Conservation (phyloP, 2,329 filamentous ascomycete genomes). For the Mariannaea elegans region DNA sequence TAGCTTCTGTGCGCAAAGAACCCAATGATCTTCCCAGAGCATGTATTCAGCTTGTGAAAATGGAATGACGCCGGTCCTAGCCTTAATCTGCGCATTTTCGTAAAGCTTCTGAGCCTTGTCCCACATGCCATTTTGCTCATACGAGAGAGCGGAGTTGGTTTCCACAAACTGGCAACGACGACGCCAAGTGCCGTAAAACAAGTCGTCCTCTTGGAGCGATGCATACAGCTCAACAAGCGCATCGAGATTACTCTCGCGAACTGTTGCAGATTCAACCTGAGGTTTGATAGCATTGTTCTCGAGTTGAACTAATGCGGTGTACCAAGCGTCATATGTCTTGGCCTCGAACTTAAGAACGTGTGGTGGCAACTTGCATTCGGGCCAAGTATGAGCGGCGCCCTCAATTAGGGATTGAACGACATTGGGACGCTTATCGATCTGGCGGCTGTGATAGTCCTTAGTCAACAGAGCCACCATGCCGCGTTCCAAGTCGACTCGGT, state of each 20-base stretch:
- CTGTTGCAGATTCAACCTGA: constrained; percentile 81
- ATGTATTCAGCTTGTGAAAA: constrained; percentile 98
- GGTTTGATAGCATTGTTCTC: constrained; percentile 89
- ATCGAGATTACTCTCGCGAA: constrained; percentile 94
- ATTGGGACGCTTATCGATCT: constrained; percentile 94
- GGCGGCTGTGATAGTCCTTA: constrained; percentile 93
- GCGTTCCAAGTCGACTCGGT: constrained; percentile 88
- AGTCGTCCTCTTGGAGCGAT: constrained; percentile 89
- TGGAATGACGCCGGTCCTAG: constrained; percentile 92
- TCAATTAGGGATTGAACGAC: constrained; percentile 93
- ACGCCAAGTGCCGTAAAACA: constrained; percentile 98
- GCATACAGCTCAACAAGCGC: constrained; percentile 94
- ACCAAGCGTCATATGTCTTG: constrained; percentile 96
- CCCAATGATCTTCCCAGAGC: constrained; percentile 99
- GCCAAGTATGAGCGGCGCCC: constrained; percentile 83
- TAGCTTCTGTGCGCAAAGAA: constrained; percentile 95
- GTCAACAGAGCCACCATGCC: constrained; percentile 90
- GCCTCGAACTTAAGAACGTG: constrained; percentile 96
- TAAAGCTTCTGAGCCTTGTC: constrained; percentile 98
- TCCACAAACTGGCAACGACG: constrained; percentile 95
- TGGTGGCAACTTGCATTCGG: constrained; percentile 90
- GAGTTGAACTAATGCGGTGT: constrained; percentile 88
- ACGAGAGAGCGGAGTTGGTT: constrained; percentile 95
- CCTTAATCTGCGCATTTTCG: constrained; percentile 96
- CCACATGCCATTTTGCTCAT: constrained; percentile 99